These are phyloP conservation scores for Blastocystis hominis DNA, from an alignment of 352 stramenopile species.

Conservation along the genomic window DNA sequence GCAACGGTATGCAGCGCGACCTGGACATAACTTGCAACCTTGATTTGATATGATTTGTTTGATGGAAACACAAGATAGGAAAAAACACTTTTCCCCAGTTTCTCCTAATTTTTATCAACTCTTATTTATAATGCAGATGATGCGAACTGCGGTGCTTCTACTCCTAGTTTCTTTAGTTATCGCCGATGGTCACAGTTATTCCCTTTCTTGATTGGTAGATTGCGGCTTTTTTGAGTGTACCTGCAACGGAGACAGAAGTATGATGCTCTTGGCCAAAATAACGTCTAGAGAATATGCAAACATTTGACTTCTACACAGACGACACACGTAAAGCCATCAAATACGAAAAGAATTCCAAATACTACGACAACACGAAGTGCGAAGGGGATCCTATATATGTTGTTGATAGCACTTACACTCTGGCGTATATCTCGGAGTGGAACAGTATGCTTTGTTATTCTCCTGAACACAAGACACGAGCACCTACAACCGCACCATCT, in stretches of 20 bases:
- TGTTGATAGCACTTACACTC: not conserved
- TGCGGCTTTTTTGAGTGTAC: slow-evolving; percentile 37
- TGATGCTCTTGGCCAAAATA: not conserved
- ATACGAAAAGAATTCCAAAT: not conserved
- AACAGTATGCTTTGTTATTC: not conserved
- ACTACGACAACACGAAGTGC: not conserved
- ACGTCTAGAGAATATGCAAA: not conserved
- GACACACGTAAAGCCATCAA: not conserved
- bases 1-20: not conserved
- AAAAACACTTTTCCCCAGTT: not conserved
- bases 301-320: not conserved
- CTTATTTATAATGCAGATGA: not conserved
- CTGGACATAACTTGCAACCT: not conserved
- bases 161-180: slow-evolving; percentile 12
- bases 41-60: not conserved
- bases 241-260: slow-evolving; percentile 4
- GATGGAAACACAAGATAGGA: not conserved
- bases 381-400: not conserved
- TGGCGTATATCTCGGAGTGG: not conserved
- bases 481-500: slow-evolving; percentile 7
- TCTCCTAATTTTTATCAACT: not conserved
- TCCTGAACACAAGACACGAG: not conserved
- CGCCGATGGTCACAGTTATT: not conserved
- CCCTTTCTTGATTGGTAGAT: not conserved
- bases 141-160: not conserved